Conservation (phyloP, 2,329 filamentous ascomycete genomes). For the Meredithiella fracta region DNA sequence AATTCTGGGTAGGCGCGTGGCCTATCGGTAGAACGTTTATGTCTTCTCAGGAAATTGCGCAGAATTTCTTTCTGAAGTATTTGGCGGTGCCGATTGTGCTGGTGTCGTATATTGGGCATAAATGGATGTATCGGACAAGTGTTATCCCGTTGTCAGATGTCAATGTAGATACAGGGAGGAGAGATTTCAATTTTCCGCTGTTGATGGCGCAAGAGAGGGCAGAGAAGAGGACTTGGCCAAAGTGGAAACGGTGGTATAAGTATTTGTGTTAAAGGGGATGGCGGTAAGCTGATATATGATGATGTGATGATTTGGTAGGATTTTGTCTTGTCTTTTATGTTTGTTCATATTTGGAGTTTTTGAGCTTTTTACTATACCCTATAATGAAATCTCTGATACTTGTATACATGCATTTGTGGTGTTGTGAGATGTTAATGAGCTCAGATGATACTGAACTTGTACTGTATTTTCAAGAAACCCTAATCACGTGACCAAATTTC, state of each 20-base stretch:
- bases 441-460: too few relatives aligned
- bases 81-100: constrained; percentile 53
- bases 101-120: constrained; percentile 56
- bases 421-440: too few relatives aligned
- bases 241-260: constrained; percentile 63
- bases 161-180: constrained; percentile 71
- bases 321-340: too few relatives aligned
- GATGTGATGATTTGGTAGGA: neutral
- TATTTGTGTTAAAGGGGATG: constrained; percentile 42
- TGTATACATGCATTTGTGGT: too few relatives aligned
- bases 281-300: neutral
- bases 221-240: constrained; percentile 55
- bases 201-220: constrained; percentile 65
- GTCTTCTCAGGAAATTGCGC: constrained; percentile 30
- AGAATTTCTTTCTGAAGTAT: constrained; percentile 59
- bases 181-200: constrained; percentile 67
- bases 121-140: constrained; percentile 53
- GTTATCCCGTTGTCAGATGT: constrained; percentile 56
- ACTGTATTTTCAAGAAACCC: neutral
- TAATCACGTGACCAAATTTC: too few relatives aligned
- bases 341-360: too few relatives aligned
- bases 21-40: constrained; percentile 43
- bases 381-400: too few relatives aligned
- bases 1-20: constrained; percentile 77
- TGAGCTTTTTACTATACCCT: too few relatives aligned